Evolutionary conservation across 2,329 filamentous ascomycete genomes (phyloP).

Genomic region (Arthrocladium fulminans): DNA sequence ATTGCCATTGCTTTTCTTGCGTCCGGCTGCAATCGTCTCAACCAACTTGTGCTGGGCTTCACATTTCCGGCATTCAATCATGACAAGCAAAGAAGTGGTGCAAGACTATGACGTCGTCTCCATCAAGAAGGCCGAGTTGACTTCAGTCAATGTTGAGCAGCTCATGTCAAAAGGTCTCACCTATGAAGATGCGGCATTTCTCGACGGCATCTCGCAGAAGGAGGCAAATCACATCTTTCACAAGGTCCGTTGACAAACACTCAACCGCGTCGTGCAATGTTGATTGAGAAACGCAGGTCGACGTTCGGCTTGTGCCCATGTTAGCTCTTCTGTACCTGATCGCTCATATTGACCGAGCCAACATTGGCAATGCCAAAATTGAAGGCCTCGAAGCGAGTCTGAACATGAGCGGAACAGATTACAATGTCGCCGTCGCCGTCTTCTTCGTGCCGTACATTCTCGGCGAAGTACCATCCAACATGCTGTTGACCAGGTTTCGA

Average conservation of each 20-base stretch:
- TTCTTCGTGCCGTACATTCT: constrained; percentile 27
- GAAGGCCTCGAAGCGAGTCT: constrained; percentile 35
- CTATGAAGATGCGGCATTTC: constrained; percentile 9
- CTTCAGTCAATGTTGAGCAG: constrained; percentile 1
- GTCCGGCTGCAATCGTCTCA: neutral
- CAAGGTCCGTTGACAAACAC: neutral
- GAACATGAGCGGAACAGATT: constrained; percentile 35
- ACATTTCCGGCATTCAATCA: neutral
- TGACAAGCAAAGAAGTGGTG: constrained; percentile 1
- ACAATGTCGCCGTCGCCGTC: constrained; percentile 22
- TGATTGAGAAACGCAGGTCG: no score
- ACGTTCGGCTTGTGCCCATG: constrained; percentile 8
- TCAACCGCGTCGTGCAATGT: no score
- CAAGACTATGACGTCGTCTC: neutral
- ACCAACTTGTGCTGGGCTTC: neutral
- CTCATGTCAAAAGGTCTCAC: constrained; percentile 5
- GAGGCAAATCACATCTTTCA: constrained; percentile 7
- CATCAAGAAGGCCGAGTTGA: constrained; percentile 1
- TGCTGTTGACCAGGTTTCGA: constrained; percentile 22
- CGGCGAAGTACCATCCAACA: constrained; percentile 25
- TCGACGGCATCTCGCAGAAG: neutral
- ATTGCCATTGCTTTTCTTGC: no score
- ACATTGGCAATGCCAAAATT: constrained; percentile 39
- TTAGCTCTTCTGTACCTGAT: constrained; percentile 8
- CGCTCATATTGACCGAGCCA: constrained; percentile 36